Conservation (phyloP, 345 rosid genomes). For the Hibiscus tridactylites region DNA sequence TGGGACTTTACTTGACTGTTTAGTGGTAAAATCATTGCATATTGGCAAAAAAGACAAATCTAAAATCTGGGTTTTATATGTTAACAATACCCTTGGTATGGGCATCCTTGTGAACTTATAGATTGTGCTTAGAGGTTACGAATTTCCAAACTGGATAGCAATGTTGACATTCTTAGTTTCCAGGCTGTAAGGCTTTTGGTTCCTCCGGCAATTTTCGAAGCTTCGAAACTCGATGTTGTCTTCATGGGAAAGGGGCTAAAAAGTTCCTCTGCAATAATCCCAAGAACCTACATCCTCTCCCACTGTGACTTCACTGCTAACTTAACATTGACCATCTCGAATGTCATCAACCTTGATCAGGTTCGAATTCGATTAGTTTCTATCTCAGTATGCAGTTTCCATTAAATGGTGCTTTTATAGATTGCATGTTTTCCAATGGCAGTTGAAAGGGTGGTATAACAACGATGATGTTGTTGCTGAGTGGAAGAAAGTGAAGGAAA, state of each 20-base stretch:
- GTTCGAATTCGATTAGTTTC: constrained; percentile 21
- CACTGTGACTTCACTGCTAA: constrained; percentile 93
- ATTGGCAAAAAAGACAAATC: too few species aligned
- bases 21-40: neutral
- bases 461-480: constrained; percentile 90
- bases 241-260: constrained; percentile 30
- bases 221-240: constrained; percentile 73
- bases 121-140: neutral
- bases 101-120: neutral
- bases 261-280: constrained; percentile 40
- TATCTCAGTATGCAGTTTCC: neutral
- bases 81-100: neutral
- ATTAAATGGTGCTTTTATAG: neutral
- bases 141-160: neutral
- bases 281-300: constrained; percentile 74
- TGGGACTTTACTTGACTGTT: neutral
- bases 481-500: constrained; percentile 69
- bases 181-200: constrained; percentile 69
- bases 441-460: constrained; percentile 79
- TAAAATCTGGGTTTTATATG: neutral
- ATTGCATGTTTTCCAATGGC: constrained; percentile 5
- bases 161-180: neutral
- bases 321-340: constrained; percentile 70
- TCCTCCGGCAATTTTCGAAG: constrained; percentile 74
- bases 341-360: constrained; percentile 69